Conservation (phyloP, 768 basidiomycete species). For the Flagelloscypha sp. region DNA sequence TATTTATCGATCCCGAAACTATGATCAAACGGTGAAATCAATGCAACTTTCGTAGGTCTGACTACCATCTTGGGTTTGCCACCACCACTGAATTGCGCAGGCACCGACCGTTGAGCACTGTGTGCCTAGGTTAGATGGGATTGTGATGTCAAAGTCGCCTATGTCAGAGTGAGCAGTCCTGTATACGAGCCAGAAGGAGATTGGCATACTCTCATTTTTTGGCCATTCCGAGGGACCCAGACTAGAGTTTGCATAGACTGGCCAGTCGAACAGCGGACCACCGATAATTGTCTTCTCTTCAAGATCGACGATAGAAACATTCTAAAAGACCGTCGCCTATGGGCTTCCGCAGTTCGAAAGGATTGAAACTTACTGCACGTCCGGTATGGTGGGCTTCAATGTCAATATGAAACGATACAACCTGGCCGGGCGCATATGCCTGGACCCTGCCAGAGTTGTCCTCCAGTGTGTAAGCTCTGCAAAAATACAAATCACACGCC, state of each 20-base stretch:
- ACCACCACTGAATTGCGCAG: constrained; percentile 33
- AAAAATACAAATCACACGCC: constrained; percentile 26
- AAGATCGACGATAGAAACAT: constrained; percentile 26
- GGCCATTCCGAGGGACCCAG: constrained; percentile 23
- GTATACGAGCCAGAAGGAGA: not conserved
- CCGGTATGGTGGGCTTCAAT: constrained; percentile 28
- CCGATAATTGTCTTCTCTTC: constrained; percentile 19
- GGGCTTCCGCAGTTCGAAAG: not conserved
- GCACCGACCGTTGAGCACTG: constrained; percentile 20
- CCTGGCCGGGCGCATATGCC: constrained; percentile 19
- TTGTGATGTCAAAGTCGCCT: constrained; percentile 22
- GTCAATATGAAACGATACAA: constrained; percentile 22
- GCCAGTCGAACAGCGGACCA: constrained; percentile 24
- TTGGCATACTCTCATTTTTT: constrained; percentile 28
- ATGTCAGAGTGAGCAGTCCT: not conserved
- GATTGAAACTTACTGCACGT: constrained; percentile 18
- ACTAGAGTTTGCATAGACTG: constrained; percentile 24
- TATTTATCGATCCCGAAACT: too few species aligned
- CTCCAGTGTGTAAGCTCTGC: constrained; percentile 23
- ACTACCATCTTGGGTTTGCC: constrained; percentile 19
- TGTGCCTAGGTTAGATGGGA: constrained; percentile 23
- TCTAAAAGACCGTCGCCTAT: constrained; percentile 13
- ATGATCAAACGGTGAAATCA: too few species aligned
- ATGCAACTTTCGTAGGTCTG: constrained; percentile 30
- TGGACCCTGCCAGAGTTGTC: constrained; percentile 24